Evolutionary conservation across 176 grass and related monocot genomes (phyloP), one percentile per base, ranked within the genome.

Genomic region (Triticum timopheevii): DNA sequence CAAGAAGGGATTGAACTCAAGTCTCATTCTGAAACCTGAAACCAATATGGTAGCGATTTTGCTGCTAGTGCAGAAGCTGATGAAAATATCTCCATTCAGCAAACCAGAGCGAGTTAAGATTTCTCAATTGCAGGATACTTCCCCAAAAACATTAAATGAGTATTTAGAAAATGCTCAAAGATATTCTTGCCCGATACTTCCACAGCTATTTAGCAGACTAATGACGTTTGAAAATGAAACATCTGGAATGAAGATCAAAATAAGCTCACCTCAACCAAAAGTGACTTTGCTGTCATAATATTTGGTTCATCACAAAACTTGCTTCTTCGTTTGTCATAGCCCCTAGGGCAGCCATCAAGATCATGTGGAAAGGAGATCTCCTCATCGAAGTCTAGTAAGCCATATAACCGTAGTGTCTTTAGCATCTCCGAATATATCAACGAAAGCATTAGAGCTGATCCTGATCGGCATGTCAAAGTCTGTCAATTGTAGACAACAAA

Each of bases 381-480:
- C n/a, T 73, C 76, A 88, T 91, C 85, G 50, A 98, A 98, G 76
- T 98, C 85, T 77, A 98, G 78, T 70, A 92, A 86, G 17, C 96
- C 93, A 24, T 82, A 88, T 30, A 87, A 52, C 10, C 66, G 81
- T 16, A 96, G 80, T 33, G 88, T 94, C 89, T 96, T 98, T 22
- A 98, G 31, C 36, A 96, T 76, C 87, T 98, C 96, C 4, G 93
- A 98, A 82, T 98, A 98, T 92, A 98, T 93, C 77, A 96, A 84
- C 3, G 93, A 91, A 22, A 98, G 88, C 88, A 98, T 93, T 11
- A 83, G 58, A 76, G 84, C 92, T 34, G 96, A 93, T 90, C 96
- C 96, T 52, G 90, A 91, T 61, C 93, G 88, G 61, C 93, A 94
- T 65, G 96, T 96, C 90, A 98, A 84, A 84, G 76, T 89, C 96